Evolutionary conservation across 148 eudicot genomes (phyloP).

Genomic region (Rhododendron ovatum): DNA sequence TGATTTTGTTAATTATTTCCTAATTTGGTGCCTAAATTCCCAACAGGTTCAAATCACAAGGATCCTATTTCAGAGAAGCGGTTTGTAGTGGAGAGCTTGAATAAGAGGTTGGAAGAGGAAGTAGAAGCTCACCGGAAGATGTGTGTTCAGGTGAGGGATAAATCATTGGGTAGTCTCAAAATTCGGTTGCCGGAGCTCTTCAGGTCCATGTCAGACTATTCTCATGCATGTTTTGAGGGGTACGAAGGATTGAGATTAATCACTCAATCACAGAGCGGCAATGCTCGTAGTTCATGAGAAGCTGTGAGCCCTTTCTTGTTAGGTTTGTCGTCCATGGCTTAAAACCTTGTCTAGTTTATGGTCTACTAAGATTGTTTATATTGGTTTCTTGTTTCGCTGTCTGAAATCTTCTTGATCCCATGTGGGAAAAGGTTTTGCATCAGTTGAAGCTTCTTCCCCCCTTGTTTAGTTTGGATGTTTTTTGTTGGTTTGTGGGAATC

Average conservation of each 20-base stretch:
- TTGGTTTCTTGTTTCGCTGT: neutral
- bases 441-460: neutral
- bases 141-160: conserved; percentile 85
- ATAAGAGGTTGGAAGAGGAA: conserved; percentile 76
- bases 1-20: neutral
- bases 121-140: conserved; percentile 59
- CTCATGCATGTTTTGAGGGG: conserved; percentile 52
- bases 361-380: neutral
- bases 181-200: conserved; percentile 78
- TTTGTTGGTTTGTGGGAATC: neutral
- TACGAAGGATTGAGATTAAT: conserved; percentile 50
- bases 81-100: conserved; percentile 63
- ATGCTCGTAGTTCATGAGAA: conserved; percentile 26
- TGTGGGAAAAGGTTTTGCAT: neutral
- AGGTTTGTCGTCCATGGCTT: neutral
- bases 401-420: neutral
- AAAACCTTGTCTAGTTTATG: neutral
- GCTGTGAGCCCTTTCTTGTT: neutral
- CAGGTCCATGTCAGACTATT: conserved; percentile 67
- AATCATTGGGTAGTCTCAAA: conserved; percentile 71
- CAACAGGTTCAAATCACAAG: conserved; percentile 28
- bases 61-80: conserved; percentile 58
- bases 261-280: conserved; percentile 37
- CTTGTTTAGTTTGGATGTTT: neutral
- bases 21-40: neutral